Conservation (phyloP, 306 rosid genomes). For the Casuarina cunninghamiana region DNA sequence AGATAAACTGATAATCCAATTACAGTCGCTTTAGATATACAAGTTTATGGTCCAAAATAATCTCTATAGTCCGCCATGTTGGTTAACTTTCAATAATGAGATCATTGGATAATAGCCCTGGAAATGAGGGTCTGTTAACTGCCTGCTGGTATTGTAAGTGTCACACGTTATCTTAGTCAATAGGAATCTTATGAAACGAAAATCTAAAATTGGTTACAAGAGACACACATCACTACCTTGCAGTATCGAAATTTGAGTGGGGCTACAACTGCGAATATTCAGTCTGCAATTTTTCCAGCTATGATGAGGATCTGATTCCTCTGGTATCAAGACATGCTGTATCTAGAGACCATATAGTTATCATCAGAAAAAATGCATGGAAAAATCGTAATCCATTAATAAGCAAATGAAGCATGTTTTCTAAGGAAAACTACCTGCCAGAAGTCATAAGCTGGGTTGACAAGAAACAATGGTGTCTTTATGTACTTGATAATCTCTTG, state of each 20-base stretch:
- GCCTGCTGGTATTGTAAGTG: not conserved
- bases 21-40: not conserved
- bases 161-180: not conserved
- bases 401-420: conserved; percentile 27
- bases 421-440: conserved; percentile 76
- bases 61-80: not conserved
- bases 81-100: not conserved
- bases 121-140: not conserved
- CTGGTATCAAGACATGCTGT: conserved; percentile 82
- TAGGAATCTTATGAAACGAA: not conserved
- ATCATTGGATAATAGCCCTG: conserved; percentile 3
- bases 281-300: conserved; percentile 75
- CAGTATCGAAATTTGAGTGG: conserved; percentile 54
- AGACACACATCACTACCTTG: conserved; percentile 49
- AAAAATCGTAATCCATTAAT: conserved; percentile 2
- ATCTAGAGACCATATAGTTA: conserved; percentile 51
- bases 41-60: not conserved
- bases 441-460: conserved; percentile 88
- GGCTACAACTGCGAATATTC: conserved; percentile 56
- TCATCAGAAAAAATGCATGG: conserved; percentile 13
- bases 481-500: conserved; percentile 59
- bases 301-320: conserved; percentile 59
- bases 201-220: conserved; percentile 1
- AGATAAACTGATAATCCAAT: not conserved
- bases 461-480: conserved; percentile 78